Conservation (phyloP, 1,284 basidiomycete species). For the Ustilago xerochloae region DNA sequence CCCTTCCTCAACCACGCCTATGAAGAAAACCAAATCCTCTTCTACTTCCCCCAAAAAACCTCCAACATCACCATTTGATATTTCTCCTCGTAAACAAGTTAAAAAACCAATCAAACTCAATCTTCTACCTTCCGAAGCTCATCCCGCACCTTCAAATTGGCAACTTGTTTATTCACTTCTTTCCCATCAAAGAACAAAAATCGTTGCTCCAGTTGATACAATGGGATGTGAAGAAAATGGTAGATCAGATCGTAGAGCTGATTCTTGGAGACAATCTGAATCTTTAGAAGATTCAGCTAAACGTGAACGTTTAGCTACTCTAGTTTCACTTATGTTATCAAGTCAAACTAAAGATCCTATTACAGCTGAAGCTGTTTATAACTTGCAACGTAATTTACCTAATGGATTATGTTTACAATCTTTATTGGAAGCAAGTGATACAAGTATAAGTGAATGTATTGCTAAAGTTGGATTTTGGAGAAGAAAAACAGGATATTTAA, state of each 20-base stretch:
- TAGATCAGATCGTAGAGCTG: slow-evolving; percentile 47
- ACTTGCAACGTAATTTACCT: slow-evolving; percentile 79
- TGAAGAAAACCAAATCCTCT: slow-evolving; percentile 2
- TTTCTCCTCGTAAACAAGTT: slow-evolving; percentile 51
- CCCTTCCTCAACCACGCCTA: too few species aligned
- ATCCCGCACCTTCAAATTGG: slow-evolving; percentile 60
- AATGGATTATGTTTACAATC: slow-evolving; percentile 82
- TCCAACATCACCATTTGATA: slow-evolving; percentile 30
- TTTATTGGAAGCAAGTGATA: slow-evolving; percentile 76
- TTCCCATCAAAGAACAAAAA: slow-evolving; percentile 49
- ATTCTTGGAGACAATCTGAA: slow-evolving; percentile 48
- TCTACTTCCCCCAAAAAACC: slow-evolving; percentile 21
- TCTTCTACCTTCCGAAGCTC: slow-evolving; percentile 54
- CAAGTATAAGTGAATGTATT: slow-evolving; percentile 78
- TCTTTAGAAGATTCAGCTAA: slow-evolving; percentile 65
- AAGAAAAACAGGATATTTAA: slow-evolving; percentile 76
- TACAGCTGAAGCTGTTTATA: slow-evolving; percentile 83
- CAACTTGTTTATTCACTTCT: slow-evolving; percentile 47
- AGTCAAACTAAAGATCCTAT: slow-evolving; percentile 80
- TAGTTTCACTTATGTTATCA: slow-evolving; percentile 93
- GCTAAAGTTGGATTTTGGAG: slow-evolving; percentile 93
- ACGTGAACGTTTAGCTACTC: slow-evolving; percentile 83
- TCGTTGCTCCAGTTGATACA: slow-evolving; percentile 67
- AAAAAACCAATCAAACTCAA: slow-evolving; percentile 62
- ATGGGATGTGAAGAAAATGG: slow-evolving; percentile 68